Percentiles rank a stretch among this genome's conserved stretches.
phyloP scores from a whole-genome alignment of 768 basidiomycete species.

The Pleurotus eryngii region DNA sequence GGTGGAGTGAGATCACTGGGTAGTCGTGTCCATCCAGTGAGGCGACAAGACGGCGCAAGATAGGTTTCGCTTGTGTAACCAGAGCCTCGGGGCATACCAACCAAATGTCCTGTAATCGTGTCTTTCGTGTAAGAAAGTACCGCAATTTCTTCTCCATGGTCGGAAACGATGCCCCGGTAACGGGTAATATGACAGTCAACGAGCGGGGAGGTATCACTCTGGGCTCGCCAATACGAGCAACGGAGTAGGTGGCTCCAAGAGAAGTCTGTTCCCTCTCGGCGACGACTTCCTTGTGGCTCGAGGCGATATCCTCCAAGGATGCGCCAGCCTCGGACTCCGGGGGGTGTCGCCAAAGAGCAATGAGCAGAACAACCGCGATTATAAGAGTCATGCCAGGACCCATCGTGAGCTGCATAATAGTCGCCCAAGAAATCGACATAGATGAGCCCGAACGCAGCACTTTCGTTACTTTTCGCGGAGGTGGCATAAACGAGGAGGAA shows the following conservation, averaged over 20 bases:
- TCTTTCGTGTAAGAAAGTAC: conserved; percentile 33
- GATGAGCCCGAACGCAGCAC: background rate
- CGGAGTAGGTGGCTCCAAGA: background rate
- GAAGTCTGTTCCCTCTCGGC: background rate
- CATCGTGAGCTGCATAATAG: background rate
- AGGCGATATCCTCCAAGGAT: background rate
- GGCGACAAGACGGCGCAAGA: conserved; percentile 30
- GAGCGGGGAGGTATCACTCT: conserved; percentile 19
- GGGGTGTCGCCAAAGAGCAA: conserved; percentile 3
- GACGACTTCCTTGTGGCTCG: too few relatives aligned
- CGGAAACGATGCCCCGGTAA: conserved; percentile 32
- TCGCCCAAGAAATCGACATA: background rate
- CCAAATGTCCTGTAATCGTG: conserved; percentile 40
- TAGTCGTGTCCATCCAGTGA: conserved; percentile 23
- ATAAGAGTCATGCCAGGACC: background rate
- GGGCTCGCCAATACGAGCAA: background rate
- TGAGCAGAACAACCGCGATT: background rate
- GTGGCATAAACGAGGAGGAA: too few relatives aligned
- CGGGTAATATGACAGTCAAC: conserved; percentile 48
- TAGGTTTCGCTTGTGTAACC: conserved; percentile 28
- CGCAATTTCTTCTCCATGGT: conserved; percentile 30
- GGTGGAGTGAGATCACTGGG: conserved; percentile 41
- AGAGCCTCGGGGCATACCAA: conserved; percentile 41
- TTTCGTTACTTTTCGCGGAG: too few relatives aligned
- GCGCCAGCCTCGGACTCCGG: background rate